phyloP scores from a whole-genome alignment of 345 rosid species.

The Arabidopsis arenosa region DNA sequence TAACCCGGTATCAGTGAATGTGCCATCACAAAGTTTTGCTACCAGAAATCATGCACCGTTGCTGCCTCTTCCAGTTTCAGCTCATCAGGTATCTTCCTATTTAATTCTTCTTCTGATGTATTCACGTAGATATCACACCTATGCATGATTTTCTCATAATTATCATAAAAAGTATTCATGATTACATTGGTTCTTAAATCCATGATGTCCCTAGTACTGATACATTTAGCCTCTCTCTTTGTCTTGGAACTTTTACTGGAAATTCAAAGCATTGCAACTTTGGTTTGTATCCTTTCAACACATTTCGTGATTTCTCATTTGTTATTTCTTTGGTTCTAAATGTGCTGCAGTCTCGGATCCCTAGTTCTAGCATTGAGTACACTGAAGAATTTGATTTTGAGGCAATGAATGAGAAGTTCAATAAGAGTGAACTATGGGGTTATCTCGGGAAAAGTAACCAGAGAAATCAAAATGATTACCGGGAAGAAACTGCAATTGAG shows the following conservation, averaged over 20 bases:
- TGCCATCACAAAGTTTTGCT: constrained; percentile 30
- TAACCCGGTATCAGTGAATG: constrained; percentile 26
- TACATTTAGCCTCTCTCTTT: background rate
- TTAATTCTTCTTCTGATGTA: background rate
- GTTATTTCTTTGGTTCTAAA: constrained; percentile 26
- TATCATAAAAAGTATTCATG: background rate
- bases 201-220: constrained; percentile 15
- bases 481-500: constrained; percentile 53
- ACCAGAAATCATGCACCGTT: constrained; percentile 38
- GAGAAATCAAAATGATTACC: constrained; percentile 48
- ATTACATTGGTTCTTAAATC: constrained; percentile 4
- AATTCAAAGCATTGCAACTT: constrained; percentile 6
- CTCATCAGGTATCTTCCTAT: constrained; percentile 33
- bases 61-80: constrained; percentile 37
- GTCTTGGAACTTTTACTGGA: constrained; percentile 12
- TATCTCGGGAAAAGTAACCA: constrained; percentile 55
- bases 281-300: background rate
- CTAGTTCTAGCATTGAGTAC: constrained; percentile 41
- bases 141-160: constrained; percentile 18
- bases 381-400: constrained; percentile 76
- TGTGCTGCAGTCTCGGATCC: constrained; percentile 47
- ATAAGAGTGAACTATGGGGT: constrained; percentile 73
- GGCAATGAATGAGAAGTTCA: constrained; percentile 78
- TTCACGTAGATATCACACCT: background rate
- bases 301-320: constrained; percentile 14